Conservation (phyloP, 176 grass and related monocot species). For the Echinochloa phyllopogon region DNA sequence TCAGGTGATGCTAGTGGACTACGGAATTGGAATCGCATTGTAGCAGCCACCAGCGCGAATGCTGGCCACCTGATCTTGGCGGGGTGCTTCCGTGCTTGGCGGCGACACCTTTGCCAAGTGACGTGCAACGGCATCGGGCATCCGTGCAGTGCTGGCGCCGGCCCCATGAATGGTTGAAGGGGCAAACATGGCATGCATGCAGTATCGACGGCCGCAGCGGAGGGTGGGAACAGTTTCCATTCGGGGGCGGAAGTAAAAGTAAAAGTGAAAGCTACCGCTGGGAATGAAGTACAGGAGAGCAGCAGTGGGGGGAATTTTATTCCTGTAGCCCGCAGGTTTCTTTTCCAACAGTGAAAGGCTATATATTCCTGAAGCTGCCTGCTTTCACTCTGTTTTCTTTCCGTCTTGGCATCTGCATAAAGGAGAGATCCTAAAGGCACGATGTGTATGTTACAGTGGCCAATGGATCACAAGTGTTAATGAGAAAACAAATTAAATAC, state of each 20-base stretch:
- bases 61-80: neutral
- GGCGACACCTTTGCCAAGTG: neutral
- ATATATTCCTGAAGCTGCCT: constrained; percentile 49
- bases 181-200: neutral
- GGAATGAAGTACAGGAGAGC: constrained; percentile 13
- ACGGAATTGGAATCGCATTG: constrained; percentile 17
- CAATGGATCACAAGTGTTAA: too few species aligned
- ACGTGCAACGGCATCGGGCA: constrained; percentile 7
- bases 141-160: neutral
- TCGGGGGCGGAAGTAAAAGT: neutral
- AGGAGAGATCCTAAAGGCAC: constrained; percentile 12
- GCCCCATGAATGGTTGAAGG: constrained; percentile 1
- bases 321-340: neutral
- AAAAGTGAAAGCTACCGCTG: neutral
- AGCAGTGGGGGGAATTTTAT: constrained; percentile 16
- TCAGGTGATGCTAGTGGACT: constrained; percentile 45
- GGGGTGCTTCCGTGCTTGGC: neutral
- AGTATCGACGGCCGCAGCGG: neutral
- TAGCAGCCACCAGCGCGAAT: neutral
- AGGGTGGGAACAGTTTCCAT: neutral
- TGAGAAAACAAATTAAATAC: too few species aligned
- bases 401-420: constrained; percentile 19
- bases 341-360: constrained; percentile 56
- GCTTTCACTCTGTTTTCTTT: constrained; percentile 25
- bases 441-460: neutral